These are phyloP conservation scores for Exophiala calicioides DNA, from an alignment of 2,329 filamentous ascomycete species.

Conservation along the genomic window DNA sequence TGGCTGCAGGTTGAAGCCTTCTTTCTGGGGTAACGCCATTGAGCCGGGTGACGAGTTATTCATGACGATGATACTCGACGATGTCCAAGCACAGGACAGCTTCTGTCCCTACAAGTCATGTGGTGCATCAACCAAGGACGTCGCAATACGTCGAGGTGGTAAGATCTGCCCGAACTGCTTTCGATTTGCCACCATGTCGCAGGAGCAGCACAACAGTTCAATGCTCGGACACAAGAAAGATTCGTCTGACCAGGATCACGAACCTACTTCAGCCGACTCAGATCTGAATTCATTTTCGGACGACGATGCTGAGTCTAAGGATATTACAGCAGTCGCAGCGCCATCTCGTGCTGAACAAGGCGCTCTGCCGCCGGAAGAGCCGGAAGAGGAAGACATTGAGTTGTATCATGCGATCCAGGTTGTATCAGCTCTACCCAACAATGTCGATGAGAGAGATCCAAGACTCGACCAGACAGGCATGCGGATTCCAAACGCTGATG, in stretches of 20 bases:
- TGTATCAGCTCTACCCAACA: neutral
- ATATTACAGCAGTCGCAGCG: no score
- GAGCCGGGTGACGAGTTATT: slow-evolving; percentile 3
- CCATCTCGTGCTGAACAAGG: no score
- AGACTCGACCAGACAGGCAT: no score
- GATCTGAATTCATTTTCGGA: neutral
- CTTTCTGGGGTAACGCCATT: slow-evolving; percentile 1
- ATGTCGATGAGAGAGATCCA: no score
- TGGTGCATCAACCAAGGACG: neutral
- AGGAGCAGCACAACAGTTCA: neutral
- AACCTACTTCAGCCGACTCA: neutral
- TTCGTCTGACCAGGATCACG: neutral
- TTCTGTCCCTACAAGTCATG: slow-evolving; percentile 3
- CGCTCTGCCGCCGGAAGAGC: no score
- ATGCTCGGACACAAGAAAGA: neutral
- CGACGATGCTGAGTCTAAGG: neutral
- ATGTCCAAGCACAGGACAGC: neutral
- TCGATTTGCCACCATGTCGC: neutral
- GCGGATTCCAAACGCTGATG: no score
- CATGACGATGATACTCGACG: slow-evolving; percentile 4
- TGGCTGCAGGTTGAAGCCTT: neutral
- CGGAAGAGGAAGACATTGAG: slow-evolving; percentile 3
- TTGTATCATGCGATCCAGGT: slow-evolving; percentile 4
- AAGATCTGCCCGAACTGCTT: slow-evolving; percentile 5
- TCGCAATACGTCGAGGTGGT: neutral